phyloP scores from a whole-genome alignment of 2,329 filamentous ascomycete species.

The Fusarium brachygibbosum region DNA sequence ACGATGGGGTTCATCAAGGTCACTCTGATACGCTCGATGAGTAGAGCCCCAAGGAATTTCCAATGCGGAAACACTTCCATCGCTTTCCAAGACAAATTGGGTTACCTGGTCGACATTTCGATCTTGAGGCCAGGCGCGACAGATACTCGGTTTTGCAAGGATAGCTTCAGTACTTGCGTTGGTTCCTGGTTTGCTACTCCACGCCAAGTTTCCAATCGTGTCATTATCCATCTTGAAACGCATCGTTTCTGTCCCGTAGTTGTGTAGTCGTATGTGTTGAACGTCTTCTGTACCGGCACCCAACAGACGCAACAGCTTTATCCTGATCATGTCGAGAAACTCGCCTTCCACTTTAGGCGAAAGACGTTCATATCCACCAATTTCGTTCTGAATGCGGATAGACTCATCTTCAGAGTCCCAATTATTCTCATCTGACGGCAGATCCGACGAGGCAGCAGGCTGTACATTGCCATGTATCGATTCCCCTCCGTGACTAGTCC shows the following conservation, averaged over 20 bases:
- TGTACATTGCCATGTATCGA: background rate
- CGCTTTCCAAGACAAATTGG: background rate
- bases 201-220: background rate
- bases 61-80: fast-evolving
- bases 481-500: background rate
- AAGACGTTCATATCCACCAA: background rate
- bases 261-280: background rate
- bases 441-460: fast-evolving
- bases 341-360: background rate
- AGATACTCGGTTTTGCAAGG: background rate
- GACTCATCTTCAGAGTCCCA: background rate
- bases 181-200: fast-evolving
- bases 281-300: fast-evolving
- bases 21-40: background rate
- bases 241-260: fast-evolving
- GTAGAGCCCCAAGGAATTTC: fast-evolving
- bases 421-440: too few species aligned
- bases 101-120: fast-evolving
- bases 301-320: background rate
- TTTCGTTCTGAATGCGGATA: too few species aligned
- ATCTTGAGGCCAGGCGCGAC: background rate
- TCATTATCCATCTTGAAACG: background rate
- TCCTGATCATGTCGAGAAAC: background rate
- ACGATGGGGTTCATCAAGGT: background rate
- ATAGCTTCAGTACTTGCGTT: too few species aligned